Percentiles rank a stretch among this genome's conserved stretches.
Evolutionary conservation across 2,329 filamentous ascomycete species (phyloP).

Genomic region (Ophiostoma fasciatum): DNA sequence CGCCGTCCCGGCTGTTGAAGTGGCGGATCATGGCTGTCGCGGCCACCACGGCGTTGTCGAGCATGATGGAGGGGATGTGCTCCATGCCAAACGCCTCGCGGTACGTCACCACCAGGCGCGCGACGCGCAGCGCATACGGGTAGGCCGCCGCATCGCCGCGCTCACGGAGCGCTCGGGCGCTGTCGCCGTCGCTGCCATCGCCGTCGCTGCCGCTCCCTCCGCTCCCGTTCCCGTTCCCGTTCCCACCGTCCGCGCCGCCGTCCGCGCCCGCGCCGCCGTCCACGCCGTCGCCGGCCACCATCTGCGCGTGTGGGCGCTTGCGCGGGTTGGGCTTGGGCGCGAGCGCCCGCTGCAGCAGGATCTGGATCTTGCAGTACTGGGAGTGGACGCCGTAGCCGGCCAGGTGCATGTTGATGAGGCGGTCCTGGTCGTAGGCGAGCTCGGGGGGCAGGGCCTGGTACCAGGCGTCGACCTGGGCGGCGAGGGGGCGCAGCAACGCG

Average conservation of each 20-base stretch:
- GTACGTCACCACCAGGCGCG: conserved; percentile 5
- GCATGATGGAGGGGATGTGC: conserved; percentile 7
- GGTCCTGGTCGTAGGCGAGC: conserved; percentile 3
- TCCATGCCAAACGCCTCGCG: conserved; percentile 7
- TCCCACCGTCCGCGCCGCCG: too few species aligned
- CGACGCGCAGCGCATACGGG: conserved; percentile 4
- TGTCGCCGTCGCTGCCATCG: too few species aligned
- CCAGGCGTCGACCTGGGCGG: conserved; percentile 2
- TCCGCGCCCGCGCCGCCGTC: background rate
- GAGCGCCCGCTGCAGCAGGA: conserved; percentile 2
- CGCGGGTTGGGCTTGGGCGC: background rate
- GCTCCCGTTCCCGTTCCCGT: too few species aligned
- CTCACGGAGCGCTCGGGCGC: background rate
- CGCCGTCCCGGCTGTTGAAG: background rate
- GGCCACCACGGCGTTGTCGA: conserved; percentile 6
- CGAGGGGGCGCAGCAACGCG: background rate
- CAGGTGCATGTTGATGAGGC: conserved; percentile 2
- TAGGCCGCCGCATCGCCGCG: conserved; percentile 2
- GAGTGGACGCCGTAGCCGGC: conserved; percentile 5
- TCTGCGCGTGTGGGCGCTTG: background rate
- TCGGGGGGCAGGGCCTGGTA: conserved; percentile 3
- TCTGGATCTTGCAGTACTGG: conserved; percentile 7
- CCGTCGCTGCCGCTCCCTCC: too few species aligned
- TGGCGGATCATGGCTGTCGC: conserved; percentile 6
- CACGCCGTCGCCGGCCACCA: background rate